A percentile compares a stretch with the other conserved stretches of the same genome.
phyloP scores from a whole-genome alignment of 805 yeast species.

The Sungouiozyma intestinalis region DNA sequence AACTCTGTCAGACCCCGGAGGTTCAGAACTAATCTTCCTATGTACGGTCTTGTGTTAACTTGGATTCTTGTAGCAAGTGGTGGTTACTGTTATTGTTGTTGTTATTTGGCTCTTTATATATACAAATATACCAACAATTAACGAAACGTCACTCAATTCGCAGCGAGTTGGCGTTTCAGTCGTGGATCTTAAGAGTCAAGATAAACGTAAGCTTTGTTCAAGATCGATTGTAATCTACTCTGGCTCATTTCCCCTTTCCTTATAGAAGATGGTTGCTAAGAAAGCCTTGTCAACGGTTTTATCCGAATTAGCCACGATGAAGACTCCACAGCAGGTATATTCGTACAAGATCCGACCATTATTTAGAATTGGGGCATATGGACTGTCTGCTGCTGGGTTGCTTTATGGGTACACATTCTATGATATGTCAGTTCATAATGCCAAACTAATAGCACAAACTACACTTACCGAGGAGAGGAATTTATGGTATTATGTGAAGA shows the following conservation, averaged over 20 bases:
- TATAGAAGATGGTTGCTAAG: neutral
- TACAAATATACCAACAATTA: too few relatives aligned
- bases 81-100: too few relatives aligned
- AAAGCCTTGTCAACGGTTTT: neutral
- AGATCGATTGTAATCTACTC: too few relatives aligned
- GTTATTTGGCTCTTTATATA: too few relatives aligned
- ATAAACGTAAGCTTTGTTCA: too few relatives aligned
- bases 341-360: constrained; percentile 5
- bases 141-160: too few relatives aligned
- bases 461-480: constrained; percentile 9
- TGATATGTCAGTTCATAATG: constrained; percentile 20
- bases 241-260: too few relatives aligned
- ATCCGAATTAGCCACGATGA: constrained; percentile 4
- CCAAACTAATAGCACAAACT: constrained; percentile 5
- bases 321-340: constrained; percentile 6
- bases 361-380: constrained; percentile 4
- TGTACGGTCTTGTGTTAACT: too few relatives aligned
- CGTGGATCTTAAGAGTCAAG: too few relatives aligned
- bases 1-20: neutral
- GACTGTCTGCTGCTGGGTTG: constrained; percentile 19
- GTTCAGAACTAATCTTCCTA: neutral
- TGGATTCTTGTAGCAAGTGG: too few relatives aligned
- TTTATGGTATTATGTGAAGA: constrained; percentile 11
- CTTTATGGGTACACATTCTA: constrained; percentile 22
- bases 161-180: too few relatives aligned